Conservation (phyloP, 179 eudicot species). For the Beta lomatogona region DNA sequence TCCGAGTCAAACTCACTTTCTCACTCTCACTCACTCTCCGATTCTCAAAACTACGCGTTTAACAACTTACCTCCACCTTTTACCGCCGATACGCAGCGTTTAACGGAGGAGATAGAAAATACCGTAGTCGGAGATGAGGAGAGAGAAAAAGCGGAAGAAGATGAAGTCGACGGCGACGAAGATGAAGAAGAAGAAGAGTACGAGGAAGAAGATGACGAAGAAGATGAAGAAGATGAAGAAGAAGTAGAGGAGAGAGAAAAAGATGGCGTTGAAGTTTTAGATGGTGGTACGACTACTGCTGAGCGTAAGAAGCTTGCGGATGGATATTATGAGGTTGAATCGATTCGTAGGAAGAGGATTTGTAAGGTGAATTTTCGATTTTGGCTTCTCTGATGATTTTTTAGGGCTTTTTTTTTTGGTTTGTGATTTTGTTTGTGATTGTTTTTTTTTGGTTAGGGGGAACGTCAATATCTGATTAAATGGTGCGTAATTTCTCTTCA, state of each 20-base stretch:
- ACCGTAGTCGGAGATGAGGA: not conserved
- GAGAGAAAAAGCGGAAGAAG: conserved; percentile 18
- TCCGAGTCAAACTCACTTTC: conserved; percentile 30
- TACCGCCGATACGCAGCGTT: conserved; percentile 3
- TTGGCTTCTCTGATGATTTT: not conserved
- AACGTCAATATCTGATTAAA: conserved; percentile 87
- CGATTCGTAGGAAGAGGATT: conserved; percentile 68
- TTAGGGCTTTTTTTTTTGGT: conserved; percentile 15
- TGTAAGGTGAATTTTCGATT: conserved; percentile 53
- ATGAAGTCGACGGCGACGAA: conserved; percentile 18
- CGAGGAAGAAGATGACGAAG: conserved; percentile 24
- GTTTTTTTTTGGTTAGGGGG: conserved; percentile 50
- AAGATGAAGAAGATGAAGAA: conserved; percentile 13
- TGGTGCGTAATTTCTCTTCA: conserved; percentile 54
- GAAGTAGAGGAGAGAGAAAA: conserved; percentile 28
- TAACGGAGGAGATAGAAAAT: not conserved
- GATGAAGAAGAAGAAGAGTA: conserved; percentile 19
- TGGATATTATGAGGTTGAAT: conserved; percentile 78
- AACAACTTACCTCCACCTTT: not conserved
- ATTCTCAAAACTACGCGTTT: conserved; percentile 24
- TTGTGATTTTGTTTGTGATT: conserved; percentile 25
- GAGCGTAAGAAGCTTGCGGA: conserved; percentile 69
- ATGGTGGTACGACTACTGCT: conserved; percentile 18
- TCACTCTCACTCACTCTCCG: conserved; percentile 15
- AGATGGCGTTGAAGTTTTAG: conserved; percentile 23